Conservation (phyloP, 1,139 yeast genomes). For the Taphrina pruni region DNA sequence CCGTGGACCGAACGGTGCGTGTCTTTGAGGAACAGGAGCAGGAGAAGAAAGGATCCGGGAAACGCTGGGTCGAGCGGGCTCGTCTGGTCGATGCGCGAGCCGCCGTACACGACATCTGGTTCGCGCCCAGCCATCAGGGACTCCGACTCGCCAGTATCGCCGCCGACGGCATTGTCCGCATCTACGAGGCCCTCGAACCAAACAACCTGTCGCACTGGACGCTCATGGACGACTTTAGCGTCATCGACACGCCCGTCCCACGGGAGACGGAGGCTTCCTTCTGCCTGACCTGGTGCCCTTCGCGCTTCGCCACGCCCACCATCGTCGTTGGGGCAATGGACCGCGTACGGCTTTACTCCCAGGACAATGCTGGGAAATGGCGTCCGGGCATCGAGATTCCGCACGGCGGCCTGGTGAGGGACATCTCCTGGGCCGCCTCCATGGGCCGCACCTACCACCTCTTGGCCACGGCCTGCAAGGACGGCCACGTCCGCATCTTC, state of each 20-base stretch:
- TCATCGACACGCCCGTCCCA: constrained; percentile 59
- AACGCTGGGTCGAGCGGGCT: constrained; percentile 67
- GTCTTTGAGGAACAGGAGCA: constrained; percentile 80
- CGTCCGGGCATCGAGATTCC: constrained; percentile 59
- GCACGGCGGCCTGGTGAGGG: constrained; percentile 83
- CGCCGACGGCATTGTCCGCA: constrained; percentile 82
- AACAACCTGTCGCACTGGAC: constrained; percentile 84
- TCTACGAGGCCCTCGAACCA: constrained; percentile 90
- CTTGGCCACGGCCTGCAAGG: constrained; percentile 94
- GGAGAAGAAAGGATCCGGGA: constrained; percentile 55
- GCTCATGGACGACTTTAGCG: constrained; percentile 65
- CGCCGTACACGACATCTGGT: constrained; percentile 84
- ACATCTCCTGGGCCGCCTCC: constrained; percentile 81
- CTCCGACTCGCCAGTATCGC: constrained; percentile 86
- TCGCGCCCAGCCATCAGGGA: constrained; percentile 87
- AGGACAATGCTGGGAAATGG: constrained; percentile 55
- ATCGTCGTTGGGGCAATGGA: constrained; percentile 85
- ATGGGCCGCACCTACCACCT: constrained; percentile 89
- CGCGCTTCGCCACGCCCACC: constrained; percentile 80
- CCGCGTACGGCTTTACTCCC: constrained; percentile 78
- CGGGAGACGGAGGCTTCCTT: constrained; percentile 85
- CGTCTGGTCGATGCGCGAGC: constrained; percentile 55
- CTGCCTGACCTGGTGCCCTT: constrained; percentile 90
- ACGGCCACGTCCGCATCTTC: constrained; percentile 86
- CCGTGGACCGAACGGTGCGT: constrained; percentile 85